Conservation (phyloP, 2,329 filamentous ascomycete genomes). For the Fusarium annulatum region DNA sequence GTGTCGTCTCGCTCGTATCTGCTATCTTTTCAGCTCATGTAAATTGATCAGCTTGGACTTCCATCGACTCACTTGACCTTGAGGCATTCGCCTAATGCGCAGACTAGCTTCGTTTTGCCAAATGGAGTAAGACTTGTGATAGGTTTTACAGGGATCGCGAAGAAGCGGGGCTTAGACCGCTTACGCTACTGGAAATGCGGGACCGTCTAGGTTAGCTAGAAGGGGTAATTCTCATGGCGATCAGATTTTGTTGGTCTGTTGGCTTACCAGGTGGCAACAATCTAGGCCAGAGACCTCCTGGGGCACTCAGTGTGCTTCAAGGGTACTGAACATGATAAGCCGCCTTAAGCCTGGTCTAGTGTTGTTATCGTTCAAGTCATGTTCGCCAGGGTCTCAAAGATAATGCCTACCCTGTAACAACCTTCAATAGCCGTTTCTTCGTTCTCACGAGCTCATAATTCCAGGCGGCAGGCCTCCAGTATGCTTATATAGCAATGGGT, state of each 20-base stretch:
- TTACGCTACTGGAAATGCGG: not conserved
- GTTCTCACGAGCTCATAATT: too few relatives aligned
- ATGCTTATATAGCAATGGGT: too few relatives aligned
- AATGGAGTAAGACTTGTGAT: not conserved
- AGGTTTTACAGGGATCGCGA: not conserved
- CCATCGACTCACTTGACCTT: not conserved
- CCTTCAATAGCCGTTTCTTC: fast-evolving
- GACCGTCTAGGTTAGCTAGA: not conserved
- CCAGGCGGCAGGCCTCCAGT: too few relatives aligned
- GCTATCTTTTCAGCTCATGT: not conserved
- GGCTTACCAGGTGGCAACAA: not conserved
- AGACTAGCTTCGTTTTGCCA: not conserved
- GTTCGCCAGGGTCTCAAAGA: too few relatives aligned
- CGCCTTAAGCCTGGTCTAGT: fast-evolving
- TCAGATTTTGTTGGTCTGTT: fast-evolving
- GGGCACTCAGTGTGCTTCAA: fast-evolving
- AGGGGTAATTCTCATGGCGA: not conserved
- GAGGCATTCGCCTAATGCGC: too few relatives aligned
- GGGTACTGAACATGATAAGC: not conserved
- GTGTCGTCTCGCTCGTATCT: not conserved
- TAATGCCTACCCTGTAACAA: not conserved
- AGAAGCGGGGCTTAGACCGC: not conserved
- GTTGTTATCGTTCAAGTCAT: too few relatives aligned
- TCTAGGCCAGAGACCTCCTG: not conserved
- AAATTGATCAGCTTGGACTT: not conserved